A percentile compares a stretch with the other conserved stretches of the same genome.
These are phyloP conservation scores for Uncinocarpus reesii DNA, from an alignment of 2,329 filamentous ascomycete species.

Conservation along the genomic window DNA sequence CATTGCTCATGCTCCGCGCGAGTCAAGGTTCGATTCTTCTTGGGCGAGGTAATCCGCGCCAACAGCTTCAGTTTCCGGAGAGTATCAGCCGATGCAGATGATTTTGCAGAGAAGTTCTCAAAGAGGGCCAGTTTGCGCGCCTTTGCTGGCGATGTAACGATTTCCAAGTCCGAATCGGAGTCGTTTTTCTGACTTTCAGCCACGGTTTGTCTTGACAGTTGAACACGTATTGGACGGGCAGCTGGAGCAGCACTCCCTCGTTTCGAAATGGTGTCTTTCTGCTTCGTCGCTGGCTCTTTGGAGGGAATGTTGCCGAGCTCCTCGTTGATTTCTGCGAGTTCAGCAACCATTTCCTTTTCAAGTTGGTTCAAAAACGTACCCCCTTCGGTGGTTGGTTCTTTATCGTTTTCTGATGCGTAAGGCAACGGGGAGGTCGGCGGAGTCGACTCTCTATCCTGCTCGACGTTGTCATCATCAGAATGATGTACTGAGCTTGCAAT, in stretches of 20 bases:
- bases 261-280: not conserved
- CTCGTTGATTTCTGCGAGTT: not conserved
- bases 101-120: constrained; percentile 55
- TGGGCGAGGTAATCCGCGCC: constrained; percentile 57
- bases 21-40: constrained; percentile 49
- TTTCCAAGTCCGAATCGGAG: constrained; percentile 51
- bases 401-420: not conserved
- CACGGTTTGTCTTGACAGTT: constrained; percentile 31
- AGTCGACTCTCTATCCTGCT: constrained; percentile 44
- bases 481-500: constrained; percentile 34
- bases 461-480: constrained; percentile 40
- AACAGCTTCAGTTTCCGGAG: constrained; percentile 61
- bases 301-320: not conserved
- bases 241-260: not conserved
- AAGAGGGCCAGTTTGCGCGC: constrained; percentile 51
- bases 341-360: not conserved
- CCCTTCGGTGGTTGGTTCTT: not conserved
- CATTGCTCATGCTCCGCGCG: constrained; percentile 56
- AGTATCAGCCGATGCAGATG: constrained; percentile 42
- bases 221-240: constrained; percentile 29
- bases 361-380: not conserved
- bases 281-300: not conserved
- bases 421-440: constrained; percentile 59
- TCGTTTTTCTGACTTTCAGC: constrained; percentile 30
- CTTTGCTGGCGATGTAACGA: constrained; percentile 42